Conservation (phyloP, 1,284 basidiomycete species). For the Pascua sp. region DNA sequence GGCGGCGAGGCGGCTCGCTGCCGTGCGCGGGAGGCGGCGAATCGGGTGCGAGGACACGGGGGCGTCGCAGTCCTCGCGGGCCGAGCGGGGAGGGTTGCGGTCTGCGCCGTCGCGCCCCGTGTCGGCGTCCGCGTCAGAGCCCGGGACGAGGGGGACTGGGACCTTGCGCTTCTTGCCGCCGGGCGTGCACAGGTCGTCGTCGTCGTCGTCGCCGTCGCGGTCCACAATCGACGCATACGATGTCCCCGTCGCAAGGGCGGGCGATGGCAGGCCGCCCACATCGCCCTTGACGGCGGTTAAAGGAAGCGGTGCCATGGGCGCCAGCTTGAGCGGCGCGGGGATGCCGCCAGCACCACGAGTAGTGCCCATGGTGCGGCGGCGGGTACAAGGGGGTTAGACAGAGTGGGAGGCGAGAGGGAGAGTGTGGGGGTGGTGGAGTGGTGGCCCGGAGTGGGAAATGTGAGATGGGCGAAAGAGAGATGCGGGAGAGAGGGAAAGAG, state of each 20-base stretch:
- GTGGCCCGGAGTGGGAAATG: neutral
- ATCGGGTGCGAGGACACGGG: neutral
- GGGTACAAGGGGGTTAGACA: neutral
- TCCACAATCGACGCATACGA: no score
- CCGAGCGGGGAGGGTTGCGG: constrained; percentile 18
- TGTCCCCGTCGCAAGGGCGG: neutral
- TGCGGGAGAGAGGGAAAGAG: neutral
- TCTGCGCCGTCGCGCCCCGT: constrained; percentile 17
- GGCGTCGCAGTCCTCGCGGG: constrained; percentile 14
- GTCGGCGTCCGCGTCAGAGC: constrained; percentile 15
- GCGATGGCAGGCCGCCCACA: no score
- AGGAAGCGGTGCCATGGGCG: neutral
- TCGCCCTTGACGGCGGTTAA: no score
- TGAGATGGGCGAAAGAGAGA: neutral
- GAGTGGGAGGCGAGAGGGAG: neutral
- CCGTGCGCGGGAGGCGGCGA: constrained; percentile 15
- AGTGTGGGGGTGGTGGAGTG: neutral
- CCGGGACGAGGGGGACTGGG: constrained; percentile 21
- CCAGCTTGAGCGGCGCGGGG: neutral
- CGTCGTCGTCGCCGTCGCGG: constrained; percentile 21
- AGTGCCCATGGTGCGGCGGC: constrained; percentile 18
- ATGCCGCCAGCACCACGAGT: constrained; percentile 18
- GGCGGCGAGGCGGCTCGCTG: constrained; percentile 12
- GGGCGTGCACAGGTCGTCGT: constrained; percentile 26
- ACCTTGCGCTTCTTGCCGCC: constrained; percentile 42